Percentiles rank a stretch among this genome's conserved stretches.
Evolutionary conservation across 176 grass and related monocot genomes (phyloP).

Genomic region (Cenchrus americanus): DNA sequence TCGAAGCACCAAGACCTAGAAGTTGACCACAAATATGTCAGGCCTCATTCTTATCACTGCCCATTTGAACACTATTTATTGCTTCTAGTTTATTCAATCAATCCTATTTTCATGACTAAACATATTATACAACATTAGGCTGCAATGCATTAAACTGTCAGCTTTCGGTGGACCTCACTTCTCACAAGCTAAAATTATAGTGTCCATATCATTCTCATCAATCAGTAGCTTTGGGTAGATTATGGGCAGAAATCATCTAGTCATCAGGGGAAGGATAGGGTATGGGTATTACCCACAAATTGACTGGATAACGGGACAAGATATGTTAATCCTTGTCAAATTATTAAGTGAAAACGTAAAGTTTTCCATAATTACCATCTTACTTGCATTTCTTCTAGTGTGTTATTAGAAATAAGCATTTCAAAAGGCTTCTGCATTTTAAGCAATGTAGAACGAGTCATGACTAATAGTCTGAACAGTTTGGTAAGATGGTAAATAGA

Average conservation of each 20-base stretch:
- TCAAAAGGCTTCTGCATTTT: not conserved
- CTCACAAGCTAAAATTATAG: not conserved
- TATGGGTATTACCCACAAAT: too few species aligned
- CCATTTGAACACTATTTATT: not conserved
- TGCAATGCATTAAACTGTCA: not conserved
- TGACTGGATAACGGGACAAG: too few species aligned
- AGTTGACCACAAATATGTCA: not conserved
- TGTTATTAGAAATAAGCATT: not conserved
- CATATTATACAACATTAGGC: not conserved
- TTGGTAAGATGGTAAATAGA: too few species aligned
- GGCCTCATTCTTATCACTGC: not conserved
- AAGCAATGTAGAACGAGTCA: too few species aligned
- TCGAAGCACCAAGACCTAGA: not conserved
- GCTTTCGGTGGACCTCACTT: not conserved
- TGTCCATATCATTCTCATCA: slow-evolving; percentile 1
- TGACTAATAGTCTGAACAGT: too few species aligned
- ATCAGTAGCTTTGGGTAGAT: not conserved
- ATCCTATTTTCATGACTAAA: not conserved
- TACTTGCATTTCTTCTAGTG: not conserved
- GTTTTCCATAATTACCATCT: not conserved
- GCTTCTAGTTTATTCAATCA: not conserved
- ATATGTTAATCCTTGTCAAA: too few species aligned
- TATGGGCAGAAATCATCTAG: too few species aligned
- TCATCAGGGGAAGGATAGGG: too few species aligned
- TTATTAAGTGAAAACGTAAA: not conserved